Base-by-base conservation (phyloP, 2,329 filamentous ascomycete genomes). In the Aspergillus nomiae region DNA sequence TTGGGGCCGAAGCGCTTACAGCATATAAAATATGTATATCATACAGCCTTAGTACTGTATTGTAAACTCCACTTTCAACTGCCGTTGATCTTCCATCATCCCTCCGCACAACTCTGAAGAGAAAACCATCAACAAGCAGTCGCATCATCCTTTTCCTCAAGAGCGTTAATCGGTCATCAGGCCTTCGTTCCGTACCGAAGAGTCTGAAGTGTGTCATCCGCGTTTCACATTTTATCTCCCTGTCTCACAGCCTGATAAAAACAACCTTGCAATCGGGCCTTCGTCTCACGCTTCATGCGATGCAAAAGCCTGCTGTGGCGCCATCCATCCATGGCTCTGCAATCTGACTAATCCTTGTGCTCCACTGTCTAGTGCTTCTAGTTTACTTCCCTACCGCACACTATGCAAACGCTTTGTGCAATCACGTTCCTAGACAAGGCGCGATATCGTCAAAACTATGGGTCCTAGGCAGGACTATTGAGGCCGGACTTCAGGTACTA, bases 311-410 rank as follows among this genome's bases (percentile, higher is more conserved):
- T 30, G 32, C 24, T 51, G 46, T 41, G 46, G 28, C 41, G 12
- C 38, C n/a, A 53, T 55, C 63, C 54, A 66, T 69, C 63, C 56
- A 67, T 69, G 63, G 70, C 67, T 62, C 62, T 28, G 45, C 55
- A 41, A 11, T 38, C 21, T 38, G 53, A 53, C 61, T 63, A 63
- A 60, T 57, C 26, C 14, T 38, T 9, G 38, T 32, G 12, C 62
- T 56, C 72, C 72, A 73, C 71, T 41, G 28, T 63, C 70, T 74
- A 73, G 68, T 73, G 65, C 54, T 67, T 69, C 63, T 74, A 73
- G 67, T 66, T 62, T 61, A 38, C 16, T 67, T 67, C 67, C 67
- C 67, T 66, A 58, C 65, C 63, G 64, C 65, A 55, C 65, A 48
- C 67, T 57, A 67, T 64, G 38, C 10, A 38, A 55, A 38, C 26